These are phyloP conservation scores for Mucor plumbeus DNA, from an alignment of 371 early-diverging fungal genomes.

Conservation along the genomic window DNA sequence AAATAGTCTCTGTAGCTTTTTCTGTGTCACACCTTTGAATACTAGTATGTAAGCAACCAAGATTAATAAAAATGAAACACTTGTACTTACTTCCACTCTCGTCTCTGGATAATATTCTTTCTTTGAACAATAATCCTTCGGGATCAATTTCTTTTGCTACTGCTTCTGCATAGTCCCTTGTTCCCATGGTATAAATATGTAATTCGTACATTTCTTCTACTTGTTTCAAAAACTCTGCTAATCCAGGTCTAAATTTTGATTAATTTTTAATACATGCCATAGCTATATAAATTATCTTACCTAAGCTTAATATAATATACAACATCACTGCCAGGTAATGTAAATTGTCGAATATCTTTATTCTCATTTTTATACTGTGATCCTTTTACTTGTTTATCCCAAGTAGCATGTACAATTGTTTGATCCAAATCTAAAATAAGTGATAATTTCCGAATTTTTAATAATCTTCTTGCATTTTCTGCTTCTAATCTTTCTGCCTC, in stretches of 20 bases:
- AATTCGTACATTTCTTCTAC: conserved; percentile 85
- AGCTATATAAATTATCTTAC: conserved; percentile 16
- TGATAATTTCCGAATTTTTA: conserved; percentile 77
- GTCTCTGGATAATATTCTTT: conserved; percentile 95
- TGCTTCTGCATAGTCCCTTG: conserved; percentile 90
- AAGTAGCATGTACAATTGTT: conserved; percentile 98
- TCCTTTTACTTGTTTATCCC: conserved; percentile 77
- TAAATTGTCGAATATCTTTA: conserved; percentile 76
- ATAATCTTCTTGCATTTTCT: conserved; percentile 71
- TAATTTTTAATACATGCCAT: neutral
- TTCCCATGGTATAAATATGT: conserved; percentile 99
- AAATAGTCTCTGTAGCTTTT: conserved; percentile 91
- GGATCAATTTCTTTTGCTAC: conserved; percentile 94
- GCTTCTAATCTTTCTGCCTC: conserved; percentile 83
- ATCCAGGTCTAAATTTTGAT: conserved; percentile 64
- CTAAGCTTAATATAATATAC: conserved; percentile 88
- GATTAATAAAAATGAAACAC: neutral
- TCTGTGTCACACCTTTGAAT: conserved; percentile 72
- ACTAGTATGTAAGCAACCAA: conserved; percentile 7
- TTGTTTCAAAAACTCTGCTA: conserved; percentile 78
- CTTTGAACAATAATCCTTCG: conserved; percentile 76
- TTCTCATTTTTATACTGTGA: conserved; percentile 77
- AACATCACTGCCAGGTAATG: conserved; percentile 69
- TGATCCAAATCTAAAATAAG: conserved; percentile 99
- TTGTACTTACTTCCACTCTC: conserved; percentile 82